Conservation (phyloP, 192 early-diverging fungal species). For the Backusella circina region DNA sequence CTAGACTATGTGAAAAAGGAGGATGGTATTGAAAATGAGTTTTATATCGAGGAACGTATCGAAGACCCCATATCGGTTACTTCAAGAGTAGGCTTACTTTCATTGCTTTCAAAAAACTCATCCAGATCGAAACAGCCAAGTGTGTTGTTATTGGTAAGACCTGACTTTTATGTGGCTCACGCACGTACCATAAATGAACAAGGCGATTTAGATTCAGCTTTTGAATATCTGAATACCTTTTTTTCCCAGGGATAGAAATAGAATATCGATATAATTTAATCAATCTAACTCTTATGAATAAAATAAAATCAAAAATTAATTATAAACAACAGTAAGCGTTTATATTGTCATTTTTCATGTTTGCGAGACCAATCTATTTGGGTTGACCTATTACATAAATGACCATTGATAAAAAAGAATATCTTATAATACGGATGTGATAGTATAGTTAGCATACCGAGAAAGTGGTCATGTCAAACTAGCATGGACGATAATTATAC, state of each 20-base stretch:
- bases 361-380: too few relatives aligned
- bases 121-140: background rate
- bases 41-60: background rate
- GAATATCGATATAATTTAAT: too few relatives aligned
- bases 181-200: background rate
- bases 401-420: too few relatives aligned
- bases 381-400: too few relatives aligned
- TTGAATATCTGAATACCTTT: background rate
- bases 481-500: too few relatives aligned
- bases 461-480: too few relatives aligned
- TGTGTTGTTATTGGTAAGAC: constrained; percentile 17
- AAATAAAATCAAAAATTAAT: too few relatives aligned
- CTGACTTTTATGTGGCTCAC: constrained; percentile 26
- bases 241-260: background rate
- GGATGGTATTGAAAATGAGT: background rate
- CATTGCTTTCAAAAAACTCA: background rate
- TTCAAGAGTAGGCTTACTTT: background rate
- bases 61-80: background rate
- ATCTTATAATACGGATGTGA: too few relatives aligned
- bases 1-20: background rate
- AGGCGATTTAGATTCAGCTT: background rate
- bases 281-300: too few relatives aligned
- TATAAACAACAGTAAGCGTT: too few relatives aligned
- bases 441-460: too few relatives aligned
- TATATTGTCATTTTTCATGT: too few relatives aligned